Base-by-base conservation (phyloP, 2,329 filamentous ascomycete genomes). In the Xylariales sp. region DNA sequence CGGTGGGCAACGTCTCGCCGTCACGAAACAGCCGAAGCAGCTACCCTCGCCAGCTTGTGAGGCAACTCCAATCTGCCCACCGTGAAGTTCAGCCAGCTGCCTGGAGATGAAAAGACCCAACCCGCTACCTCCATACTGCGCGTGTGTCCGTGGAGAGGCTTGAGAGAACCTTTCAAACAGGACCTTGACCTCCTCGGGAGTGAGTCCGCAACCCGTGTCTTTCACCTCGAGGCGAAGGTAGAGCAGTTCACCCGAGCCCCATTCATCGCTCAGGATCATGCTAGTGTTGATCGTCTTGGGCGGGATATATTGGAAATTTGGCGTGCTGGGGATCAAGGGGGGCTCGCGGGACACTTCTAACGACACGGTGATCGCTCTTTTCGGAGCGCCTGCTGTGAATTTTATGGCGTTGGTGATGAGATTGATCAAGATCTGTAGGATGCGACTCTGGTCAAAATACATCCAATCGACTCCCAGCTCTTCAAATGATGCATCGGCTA, bases 81-180 rank as follows among this genome's bases (percentile, higher is more conserved):
- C 78, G 57, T 83, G 79, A 0, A 83, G 56, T 46, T 83, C 78
- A 0, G 77, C 78, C 3, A 84, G 63, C 42, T 80, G 72, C 24
- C 79, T 70, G 1, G 74, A 79, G 43, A 83, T 83, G 51, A 83
- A 84, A 0, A 83, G 62, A 0, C 79, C 80, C 1, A 83, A 65
- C 0, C 80, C 80, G 6, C 70, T 76, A 5, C 80, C 80, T 2
- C 79, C 79, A 38, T 83, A 83, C 44, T 79, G 74, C 0, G 81
- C 74, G 41, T 68, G 65, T 0, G 65, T 68, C 19, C 61, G 51
- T 0, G 64, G 63, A 1, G 55, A 62, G 0, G 81, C 81, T 56
- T 86, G 82, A 5, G 77, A 80, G 58, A 85, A 85, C 0, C 81
- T 68, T 40, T 82, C 72, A 49, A 86, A 86, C 0, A 86, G 66